A percentile compares a stretch with the other conserved stretches of the same genome.
phyloP scores from a whole-genome alignment of 129 eudicot species.

The Saussurea involucrata region DNA sequence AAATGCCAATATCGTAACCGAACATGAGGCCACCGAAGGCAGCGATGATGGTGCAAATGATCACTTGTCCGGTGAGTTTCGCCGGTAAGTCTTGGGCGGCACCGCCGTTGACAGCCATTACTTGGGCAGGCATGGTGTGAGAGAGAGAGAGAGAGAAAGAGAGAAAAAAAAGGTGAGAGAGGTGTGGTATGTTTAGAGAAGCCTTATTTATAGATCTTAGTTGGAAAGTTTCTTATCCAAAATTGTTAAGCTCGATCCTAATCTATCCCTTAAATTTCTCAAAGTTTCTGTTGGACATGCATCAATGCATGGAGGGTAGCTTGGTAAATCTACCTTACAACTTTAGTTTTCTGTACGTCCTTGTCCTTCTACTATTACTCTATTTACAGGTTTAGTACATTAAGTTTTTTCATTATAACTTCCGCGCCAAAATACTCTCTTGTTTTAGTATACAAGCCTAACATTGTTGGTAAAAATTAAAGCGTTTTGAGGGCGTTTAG shows the following conservation, averaged over 20 bases:
- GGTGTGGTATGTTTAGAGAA: conserved; percentile 3
- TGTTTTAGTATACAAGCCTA: background rate
- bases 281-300: background rate
- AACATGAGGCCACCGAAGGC: conserved; percentile 78
- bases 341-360: background rate
- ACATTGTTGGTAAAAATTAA: background rate
- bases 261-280: conserved; percentile 22
- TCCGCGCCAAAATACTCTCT: background rate
- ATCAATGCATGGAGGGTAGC: background rate
- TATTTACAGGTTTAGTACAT: background rate
- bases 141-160: background rate
- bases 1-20: conserved; percentile 63
- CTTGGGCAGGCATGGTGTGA: conserved; percentile 41
- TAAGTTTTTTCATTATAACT: background rate
- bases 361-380: background rate
- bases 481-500: background rate
- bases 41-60: conserved; percentile 50
- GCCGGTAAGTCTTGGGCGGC: conserved; percentile 38
- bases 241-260: conserved; percentile 9
- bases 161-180: background rate
- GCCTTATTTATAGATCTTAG: conserved; percentile 18
- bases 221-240: conserved; percentile 33
- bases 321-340: background rate
- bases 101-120: conserved; percentile 25
- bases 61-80: conserved; percentile 51